Conservation (phyloP, 1,139 yeast species). For the Candida tropicalis region DNA sequence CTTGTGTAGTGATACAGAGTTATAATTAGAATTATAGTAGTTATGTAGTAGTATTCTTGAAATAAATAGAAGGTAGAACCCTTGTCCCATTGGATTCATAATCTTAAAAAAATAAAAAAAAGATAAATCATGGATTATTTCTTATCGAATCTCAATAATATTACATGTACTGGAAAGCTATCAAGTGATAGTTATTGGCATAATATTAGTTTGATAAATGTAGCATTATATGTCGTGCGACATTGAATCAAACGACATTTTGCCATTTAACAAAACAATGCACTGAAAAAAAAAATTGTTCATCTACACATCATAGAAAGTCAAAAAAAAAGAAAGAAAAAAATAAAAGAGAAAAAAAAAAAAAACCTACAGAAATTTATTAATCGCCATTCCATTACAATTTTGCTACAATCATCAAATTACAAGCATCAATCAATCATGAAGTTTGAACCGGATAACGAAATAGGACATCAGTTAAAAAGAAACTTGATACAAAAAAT, state of each 20-base stretch:
- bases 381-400: neutral
- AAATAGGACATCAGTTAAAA: conserved; percentile 42
- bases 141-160: too few species aligned
- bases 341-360: neutral
- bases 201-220: too few species aligned
- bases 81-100: too few species aligned
- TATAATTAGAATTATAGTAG: conserved; percentile 2
- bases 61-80: too few species aligned
- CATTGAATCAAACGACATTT: too few species aligned
- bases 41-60: neutral
- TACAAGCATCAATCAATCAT: conserved; percentile 9
- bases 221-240: too few species aligned
- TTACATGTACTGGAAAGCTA: too few species aligned
- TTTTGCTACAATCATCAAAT: neutral
- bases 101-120: neutral
- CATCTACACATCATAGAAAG: too few species aligned
- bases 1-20: too few species aligned
- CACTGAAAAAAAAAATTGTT: neutral
- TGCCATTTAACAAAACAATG: too few species aligned
- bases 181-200: too few species aligned
- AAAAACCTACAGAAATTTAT: neutral
- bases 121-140: too few species aligned
- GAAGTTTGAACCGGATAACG: conserved; percentile 45
- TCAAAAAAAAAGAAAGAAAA: neutral
- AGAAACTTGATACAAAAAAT: conserved; percentile 41